Percentiles rank a stretch among this genome's conserved stretches.
Conservation (phyloP, 2,329 filamentous ascomycete species). For the Paracoccidioides lutzii region DNA sequence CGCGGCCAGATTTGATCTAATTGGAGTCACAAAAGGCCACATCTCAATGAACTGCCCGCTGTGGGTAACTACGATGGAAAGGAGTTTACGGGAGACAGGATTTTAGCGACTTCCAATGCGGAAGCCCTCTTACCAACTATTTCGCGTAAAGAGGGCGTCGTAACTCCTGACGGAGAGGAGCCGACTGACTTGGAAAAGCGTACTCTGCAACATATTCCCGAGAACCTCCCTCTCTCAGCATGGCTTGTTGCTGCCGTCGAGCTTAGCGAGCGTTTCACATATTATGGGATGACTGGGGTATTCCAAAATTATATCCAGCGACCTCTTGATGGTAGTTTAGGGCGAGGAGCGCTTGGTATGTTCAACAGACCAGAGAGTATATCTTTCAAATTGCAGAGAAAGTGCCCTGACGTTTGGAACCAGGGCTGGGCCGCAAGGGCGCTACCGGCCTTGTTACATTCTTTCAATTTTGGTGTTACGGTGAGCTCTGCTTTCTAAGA, state of each 20-base stretch:
- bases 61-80: background rate
- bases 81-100: background rate
- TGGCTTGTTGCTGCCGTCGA: constrained; percentile 47
- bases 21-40: background rate
- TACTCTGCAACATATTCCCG: constrained; percentile 40
- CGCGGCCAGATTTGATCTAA: background rate
- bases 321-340: constrained; percentile 27
- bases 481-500: constrained; percentile 13
- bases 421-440: constrained; percentile 27
- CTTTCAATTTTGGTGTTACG: constrained; percentile 45
- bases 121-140: background rate
- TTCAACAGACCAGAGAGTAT: background rate
- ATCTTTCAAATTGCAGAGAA: background rate
- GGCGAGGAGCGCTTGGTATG: constrained; percentile 31
- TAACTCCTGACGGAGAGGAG: constrained; percentile 37
- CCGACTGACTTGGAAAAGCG: constrained; percentile 41
- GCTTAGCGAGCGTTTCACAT: constrained; percentile 46
- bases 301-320: constrained; percentile 45
- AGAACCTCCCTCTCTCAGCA: constrained; percentile 43
- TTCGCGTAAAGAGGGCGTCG: constrained; percentile 2
- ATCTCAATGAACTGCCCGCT: background rate
- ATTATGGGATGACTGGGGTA: constrained; percentile 42
- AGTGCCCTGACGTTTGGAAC: constrained; percentile 1
- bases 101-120: background rate
- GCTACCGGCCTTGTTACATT: constrained; percentile 40